phyloP scores from a whole-genome alignment of 179 eudicot genomes.

The Vitellaria paradoxa region DNA sequence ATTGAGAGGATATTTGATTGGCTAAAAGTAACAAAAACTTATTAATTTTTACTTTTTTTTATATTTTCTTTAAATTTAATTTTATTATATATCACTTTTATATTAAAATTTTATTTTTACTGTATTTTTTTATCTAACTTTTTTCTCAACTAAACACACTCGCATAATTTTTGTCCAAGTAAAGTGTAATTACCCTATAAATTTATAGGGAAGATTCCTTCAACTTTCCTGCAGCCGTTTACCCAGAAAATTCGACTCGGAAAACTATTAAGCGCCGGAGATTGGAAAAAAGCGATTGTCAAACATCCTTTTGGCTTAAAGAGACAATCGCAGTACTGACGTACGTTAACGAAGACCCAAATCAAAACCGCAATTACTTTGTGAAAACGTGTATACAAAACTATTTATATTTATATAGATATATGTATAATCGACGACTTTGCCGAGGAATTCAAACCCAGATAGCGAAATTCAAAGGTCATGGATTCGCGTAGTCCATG shows the following conservation, averaged over 20 bases:
- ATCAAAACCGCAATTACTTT: not conserved
- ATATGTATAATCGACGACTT: constrained; percentile 6
- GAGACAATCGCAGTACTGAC: not conserved
- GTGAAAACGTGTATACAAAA: not conserved
- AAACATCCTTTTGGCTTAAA: not conserved
- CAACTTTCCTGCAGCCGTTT: not conserved
- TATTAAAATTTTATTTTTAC: too few species aligned
- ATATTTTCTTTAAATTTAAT: too few species aligned
- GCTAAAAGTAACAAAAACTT: too few species aligned
- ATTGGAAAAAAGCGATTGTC: not conserved
- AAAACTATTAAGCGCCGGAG: not conserved
- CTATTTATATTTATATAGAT: not conserved
- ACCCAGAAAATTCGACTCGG: not conserved
- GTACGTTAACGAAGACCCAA: not conserved
- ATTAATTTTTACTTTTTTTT: too few species aligned
- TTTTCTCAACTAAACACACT: too few species aligned
- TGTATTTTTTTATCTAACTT: too few species aligned
- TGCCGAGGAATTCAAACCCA: constrained; percentile 4
- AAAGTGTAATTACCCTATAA: too few species aligned
- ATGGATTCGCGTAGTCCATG: not conserved
- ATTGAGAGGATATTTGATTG: too few species aligned
- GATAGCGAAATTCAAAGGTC: not conserved
- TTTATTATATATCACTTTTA: too few species aligned
- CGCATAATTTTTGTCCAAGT: too few species aligned
- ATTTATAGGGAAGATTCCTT: not conserved